Conservation (phyloP, 768 basidiomycete genomes). For the Sarcomyxa edulis region DNA sequence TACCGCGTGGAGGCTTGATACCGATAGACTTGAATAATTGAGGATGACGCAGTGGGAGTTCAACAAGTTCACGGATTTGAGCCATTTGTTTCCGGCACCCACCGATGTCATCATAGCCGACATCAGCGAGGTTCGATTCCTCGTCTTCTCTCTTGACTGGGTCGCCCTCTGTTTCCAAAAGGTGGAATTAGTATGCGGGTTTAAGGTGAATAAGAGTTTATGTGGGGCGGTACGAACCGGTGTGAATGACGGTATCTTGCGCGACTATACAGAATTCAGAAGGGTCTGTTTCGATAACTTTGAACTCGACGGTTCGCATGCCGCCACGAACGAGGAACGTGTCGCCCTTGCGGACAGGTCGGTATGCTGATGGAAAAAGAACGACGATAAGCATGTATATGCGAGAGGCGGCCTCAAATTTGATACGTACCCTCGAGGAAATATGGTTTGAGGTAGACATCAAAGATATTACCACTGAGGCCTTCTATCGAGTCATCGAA, state of each 20-base stretch:
- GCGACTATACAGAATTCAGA: slow-evolving; percentile 98
- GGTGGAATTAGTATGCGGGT: slow-evolving; percentile 11
- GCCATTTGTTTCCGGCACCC: slow-evolving; percentile 99
- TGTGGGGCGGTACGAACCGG: slow-evolving; percentile 43
- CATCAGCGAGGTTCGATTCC: slow-evolving; percentile 92
- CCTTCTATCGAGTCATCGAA: slow-evolving; percentile 99
- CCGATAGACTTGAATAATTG: slow-evolving; percentile 99
- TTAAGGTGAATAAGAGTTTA: not conserved
- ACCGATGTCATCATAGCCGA: slow-evolving; percentile 99
- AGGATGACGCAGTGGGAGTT: slow-evolving; percentile 95
- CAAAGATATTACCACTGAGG: slow-evolving; percentile 96
- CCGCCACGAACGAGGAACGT: slow-evolving; percentile 99
- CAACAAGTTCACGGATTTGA: slow-evolving; percentile 98
- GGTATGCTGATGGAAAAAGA: slow-evolving; percentile 54
- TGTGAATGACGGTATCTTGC: slow-evolving; percentile 97
- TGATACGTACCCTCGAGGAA: slow-evolving; percentile 80
- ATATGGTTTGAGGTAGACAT: slow-evolving; percentile 98
- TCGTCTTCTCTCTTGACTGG: slow-evolving; percentile 99
- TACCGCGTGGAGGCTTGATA: slow-evolving; percentile 99
- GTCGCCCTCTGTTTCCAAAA: slow-evolving; percentile 72
- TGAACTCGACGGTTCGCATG: slow-evolving; percentile 98
- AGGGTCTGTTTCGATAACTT: slow-evolving; percentile 97
- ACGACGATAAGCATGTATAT: slow-evolving; percentile 6
- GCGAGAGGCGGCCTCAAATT: too few species aligned
- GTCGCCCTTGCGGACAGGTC: slow-evolving; percentile 94